Evolutionary conservation across 2,329 filamentous ascomycete genomes (phyloP).

Genomic region (Aciculosporium take): DNA sequence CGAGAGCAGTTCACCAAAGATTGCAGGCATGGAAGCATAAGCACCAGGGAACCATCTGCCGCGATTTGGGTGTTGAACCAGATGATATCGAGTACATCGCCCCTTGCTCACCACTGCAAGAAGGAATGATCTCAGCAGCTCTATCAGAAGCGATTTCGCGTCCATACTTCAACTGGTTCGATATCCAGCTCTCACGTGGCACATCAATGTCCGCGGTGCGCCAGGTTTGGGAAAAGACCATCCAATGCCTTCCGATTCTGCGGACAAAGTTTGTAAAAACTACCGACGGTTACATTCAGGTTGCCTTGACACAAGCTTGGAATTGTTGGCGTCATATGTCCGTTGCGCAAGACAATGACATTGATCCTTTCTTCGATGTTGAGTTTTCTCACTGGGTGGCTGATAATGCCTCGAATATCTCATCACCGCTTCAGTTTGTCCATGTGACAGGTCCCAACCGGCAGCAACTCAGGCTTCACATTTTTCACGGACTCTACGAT

Average conservation of each 20-base stretch:
- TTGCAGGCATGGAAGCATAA: conserved; percentile 52
- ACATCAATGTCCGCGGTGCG: conserved; percentile 35
- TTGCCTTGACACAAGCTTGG: conserved; percentile 34
- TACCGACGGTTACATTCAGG: conserved; percentile 62
- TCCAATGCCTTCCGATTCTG: conserved; percentile 46
- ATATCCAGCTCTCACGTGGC: conserved; percentile 34
- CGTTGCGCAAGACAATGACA: conserved; percentile 13
- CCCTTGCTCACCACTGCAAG: conserved; percentile 74
- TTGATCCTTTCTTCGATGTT: conserved; percentile 20
- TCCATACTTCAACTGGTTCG: conserved; percentile 68
- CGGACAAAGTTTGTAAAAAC: conserved; percentile 61
- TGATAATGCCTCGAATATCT: conserved; percentile 33
- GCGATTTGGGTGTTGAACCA: conserved; percentile 33
- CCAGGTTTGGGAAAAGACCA: conserved; percentile 41
- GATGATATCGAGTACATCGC: conserved; percentile 55
- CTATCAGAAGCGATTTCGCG: conserved; percentile 36
- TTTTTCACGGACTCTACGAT: conserved; percentile 83
- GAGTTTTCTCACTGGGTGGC: conserved; percentile 37
- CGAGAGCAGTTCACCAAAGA: conserved; percentile 39
- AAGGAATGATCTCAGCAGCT: conserved; percentile 68
- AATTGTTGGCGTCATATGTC: conserved; percentile 30
- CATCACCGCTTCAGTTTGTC: conserved; percentile 37
- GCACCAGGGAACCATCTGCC: conserved; percentile 38
- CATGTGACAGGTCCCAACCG: conserved; percentile 17
- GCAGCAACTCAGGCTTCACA: conserved; percentile 1